A percentile compares a stretch with the other conserved stretches of the same genome.
Evolutionary conservation across 2,329 filamentous ascomycete species (phyloP).

Genomic region (Graphiopsis chlorocephala): DNA sequence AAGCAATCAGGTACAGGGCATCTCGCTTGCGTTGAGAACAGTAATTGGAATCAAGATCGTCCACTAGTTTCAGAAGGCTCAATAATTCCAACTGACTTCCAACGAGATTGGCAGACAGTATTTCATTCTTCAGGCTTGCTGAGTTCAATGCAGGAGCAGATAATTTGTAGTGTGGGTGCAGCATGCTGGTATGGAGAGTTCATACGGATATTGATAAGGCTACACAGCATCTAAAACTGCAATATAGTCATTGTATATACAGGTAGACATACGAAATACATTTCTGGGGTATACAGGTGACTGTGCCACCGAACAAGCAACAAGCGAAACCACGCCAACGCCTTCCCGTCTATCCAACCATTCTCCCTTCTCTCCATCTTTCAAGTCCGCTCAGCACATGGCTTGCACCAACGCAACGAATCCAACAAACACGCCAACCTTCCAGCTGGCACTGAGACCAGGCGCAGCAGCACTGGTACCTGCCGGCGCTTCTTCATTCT

Average conservation of each 20-base stretch:
- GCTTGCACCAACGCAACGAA: slow-evolving; percentile 6
- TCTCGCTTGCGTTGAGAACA: neutral
- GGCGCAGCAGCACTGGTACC: neutral
- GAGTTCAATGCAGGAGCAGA: neutral
- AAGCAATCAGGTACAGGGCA: neutral
- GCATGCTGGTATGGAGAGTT: too few relatives aligned
- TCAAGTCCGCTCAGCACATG: neutral
- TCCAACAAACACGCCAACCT: slow-evolving; percentile 11
- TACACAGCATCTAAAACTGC: neutral
- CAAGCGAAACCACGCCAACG: neutral
- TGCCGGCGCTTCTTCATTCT: neutral
- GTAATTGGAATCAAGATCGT: neutral
- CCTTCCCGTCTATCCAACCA: neutral
- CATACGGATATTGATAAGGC: too few relatives aligned
- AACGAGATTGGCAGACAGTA: neutral
- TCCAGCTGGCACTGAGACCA: slow-evolving; percentile 6
- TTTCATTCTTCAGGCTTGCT: neutral
- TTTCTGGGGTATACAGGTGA: slow-evolving; percentile 13
- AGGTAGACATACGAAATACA: slow-evolving; percentile 3
- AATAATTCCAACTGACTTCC: neutral
- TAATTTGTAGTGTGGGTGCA: neutral
- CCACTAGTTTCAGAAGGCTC: neutral
- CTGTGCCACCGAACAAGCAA: slow-evolving; percentile 11
- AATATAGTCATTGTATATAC: neutral
- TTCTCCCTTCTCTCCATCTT: neutral